Base-by-base conservation (phyloP, 805 yeast species). In the Limtongia smithiae region DNA sequence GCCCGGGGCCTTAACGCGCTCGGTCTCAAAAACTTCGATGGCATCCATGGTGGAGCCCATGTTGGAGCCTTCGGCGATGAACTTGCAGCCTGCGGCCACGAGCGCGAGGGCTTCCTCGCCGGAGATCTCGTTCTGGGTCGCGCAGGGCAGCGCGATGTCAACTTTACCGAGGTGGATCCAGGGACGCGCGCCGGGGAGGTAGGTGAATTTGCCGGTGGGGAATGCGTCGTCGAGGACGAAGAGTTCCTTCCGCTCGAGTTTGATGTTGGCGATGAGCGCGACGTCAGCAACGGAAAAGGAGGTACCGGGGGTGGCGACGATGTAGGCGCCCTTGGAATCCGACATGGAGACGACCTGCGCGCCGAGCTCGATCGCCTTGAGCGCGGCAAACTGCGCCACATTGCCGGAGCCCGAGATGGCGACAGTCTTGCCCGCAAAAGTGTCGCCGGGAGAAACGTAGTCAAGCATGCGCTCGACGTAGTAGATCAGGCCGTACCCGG, bases 41-140 rank as follows among this genome's bases (percentile, higher is more conserved):
- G 98, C 98, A 71, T 91, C 97, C 74, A 85, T 84, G 63, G 97
- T 90, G 62, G 95, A 91, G 69, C 98, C 97, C 98, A 91, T 91
- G 78, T 91, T 91, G 68, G 97, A 91, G 70, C 98, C 98, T 80
- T 91, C 98, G 63, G 98, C 97, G 68, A 91, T 82, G 78, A 71
- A 90, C 74, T 84, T 84, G 72, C 83, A 81, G 67, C 97, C 97
- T 59, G 93, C 85, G 63, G 85, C 90, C 61, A 91, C 82, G 68
- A 91, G 82, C 66, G 91, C 87, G 78, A 85, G 81, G 60, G 98
- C 98, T 78, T 91, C 98, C 60, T 83, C 95, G 67, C 93, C 96
- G 62, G 93, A 81, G 59, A 91, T 91, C 79, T 91, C 98, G 75
- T 91, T 91, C 76, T 91, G 98, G 56, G 98, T 91, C 57, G 98